phyloP scores from a whole-genome alignment of 495 filamentous ascomycete species.

The Neurospora hispaniola region DNA sequence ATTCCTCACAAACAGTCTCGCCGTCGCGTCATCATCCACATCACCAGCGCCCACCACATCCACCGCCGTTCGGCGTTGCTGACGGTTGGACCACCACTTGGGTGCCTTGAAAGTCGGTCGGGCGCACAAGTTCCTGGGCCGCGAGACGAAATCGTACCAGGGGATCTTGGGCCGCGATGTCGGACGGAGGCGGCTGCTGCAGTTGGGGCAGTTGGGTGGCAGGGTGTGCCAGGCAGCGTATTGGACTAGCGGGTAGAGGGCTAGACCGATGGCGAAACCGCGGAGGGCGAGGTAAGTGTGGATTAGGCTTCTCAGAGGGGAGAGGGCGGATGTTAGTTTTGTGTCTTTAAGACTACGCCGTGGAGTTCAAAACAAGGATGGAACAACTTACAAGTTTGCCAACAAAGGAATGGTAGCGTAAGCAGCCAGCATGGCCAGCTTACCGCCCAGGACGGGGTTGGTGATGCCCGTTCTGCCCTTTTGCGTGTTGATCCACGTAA shows the following conservation, averaged over 20 bases:
- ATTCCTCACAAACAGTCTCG: slow-evolving; percentile 21
- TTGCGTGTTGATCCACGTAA: slow-evolving; percentile 23
- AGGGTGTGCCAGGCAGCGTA: slow-evolving; percentile 28
- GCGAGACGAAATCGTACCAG: slow-evolving; percentile 25
- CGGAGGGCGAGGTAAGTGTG: slow-evolving; percentile 30
- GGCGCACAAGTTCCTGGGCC: slow-evolving; percentile 6
- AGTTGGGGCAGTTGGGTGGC: slow-evolving; percentile 30
- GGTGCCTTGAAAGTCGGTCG: slow-evolving; percentile 3
- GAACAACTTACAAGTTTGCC: slow-evolving; percentile 27
- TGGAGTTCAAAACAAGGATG: background rate
- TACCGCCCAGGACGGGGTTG: slow-evolving; percentile 4
- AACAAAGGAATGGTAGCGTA: slow-evolving; percentile 32
- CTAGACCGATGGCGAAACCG: slow-evolving; percentile 28
- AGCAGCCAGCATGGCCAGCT: slow-evolving; percentile 29
- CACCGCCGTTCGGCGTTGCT: slow-evolving; percentile 6
- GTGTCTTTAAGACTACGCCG: background rate
- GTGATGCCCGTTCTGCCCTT: slow-evolving; percentile 6
- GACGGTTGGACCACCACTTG: slow-evolving; percentile 4
- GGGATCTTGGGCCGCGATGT: slow-evolving; percentile 21
- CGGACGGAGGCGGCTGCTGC: slow-evolving; percentile 25
- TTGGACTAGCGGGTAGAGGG: slow-evolving; percentile 24
- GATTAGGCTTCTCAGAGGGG: slow-evolving; percentile 17
- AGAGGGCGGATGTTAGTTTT: background rate
- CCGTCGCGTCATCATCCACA: slow-evolving; percentile 16
- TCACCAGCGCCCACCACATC: slow-evolving; percentile 17